These are phyloP conservation scores for Trichoderma brevicompactum DNA, from an alignment of 2,329 filamentous ascomycete genomes.

Conservation along the genomic window DNA sequence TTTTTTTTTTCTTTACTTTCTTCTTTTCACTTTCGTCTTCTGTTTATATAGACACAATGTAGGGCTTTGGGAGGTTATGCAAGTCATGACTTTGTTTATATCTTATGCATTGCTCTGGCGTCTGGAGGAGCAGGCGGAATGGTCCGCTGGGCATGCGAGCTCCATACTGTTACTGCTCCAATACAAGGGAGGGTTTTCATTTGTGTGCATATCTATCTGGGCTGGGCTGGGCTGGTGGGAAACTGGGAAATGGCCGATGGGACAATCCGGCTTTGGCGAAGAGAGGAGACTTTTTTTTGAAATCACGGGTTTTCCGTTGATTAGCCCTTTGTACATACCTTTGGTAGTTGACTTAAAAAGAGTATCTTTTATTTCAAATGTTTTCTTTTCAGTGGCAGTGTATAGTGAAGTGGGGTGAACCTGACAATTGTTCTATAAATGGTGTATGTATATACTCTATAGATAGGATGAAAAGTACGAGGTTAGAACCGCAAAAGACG, in stretches of 20 bases:
- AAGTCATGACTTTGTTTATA: constrained; percentile 8
- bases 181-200: neutral
- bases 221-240: constrained; percentile 1
- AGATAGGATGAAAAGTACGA: too few species aligned
- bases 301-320: neutral
- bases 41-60: neutral
- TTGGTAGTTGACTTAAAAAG: neutral
- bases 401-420: too few species aligned
- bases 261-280: neutral
- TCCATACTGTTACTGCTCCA: neutral
- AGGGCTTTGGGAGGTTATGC: constrained; percentile 9
- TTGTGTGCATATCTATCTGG: constrained; percentile 7
- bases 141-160: neutral
- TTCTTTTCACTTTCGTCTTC: neutral
- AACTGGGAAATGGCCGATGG: neutral
- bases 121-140: constrained; percentile 12
- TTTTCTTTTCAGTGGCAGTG: too few species aligned
- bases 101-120: constrained; percentile 28
- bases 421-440: too few species aligned
- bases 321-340: neutral
- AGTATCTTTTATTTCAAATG: neutral
- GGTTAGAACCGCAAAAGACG: too few species aligned
- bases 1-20: neutral
- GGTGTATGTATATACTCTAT: too few species aligned
- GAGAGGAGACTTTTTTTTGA: neutral